Base-by-base conservation (phyloP, 2,329 filamentous ascomycete genomes). In the Drechslerella dactyloides region DNA sequence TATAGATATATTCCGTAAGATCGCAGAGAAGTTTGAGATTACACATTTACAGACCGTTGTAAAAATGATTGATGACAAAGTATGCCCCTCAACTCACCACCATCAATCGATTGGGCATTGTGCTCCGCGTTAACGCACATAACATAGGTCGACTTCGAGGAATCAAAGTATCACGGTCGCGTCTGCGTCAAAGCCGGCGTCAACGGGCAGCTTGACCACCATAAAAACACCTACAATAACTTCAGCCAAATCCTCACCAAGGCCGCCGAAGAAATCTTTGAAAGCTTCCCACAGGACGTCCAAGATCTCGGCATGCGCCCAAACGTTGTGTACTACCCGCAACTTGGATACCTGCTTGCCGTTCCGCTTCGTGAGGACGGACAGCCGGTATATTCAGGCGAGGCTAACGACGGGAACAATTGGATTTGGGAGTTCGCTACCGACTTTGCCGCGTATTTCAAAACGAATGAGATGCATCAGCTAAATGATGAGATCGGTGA, bases 251-350 rank as follows among this genome's bases (percentile, higher is more conserved):
- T 97, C 11, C 83, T 99, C 13, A 87, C 85, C 1, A 80, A 86
- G 59, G 86, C 91, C 1, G 87, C 88, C 3, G 81, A 83, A 17
- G 84, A 86, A n/a, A 82, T 96, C 64, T 85, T 85, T 0, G 79
- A 80, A 13, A 82, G 83, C 0, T 81, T 19, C 89, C 92, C 0
- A 82, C 84, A 69, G 84, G 84, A 82, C 82, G 83, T 17, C 78
- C 79, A 24, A 78, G 80, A 30, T 82, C 11, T 54, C 7, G 55
- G 85, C 69, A 80, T 88, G 13, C 82, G 84, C 17, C 79, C 89
- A 35, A 93, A 93, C 61, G 96, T 96, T 73, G 89, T 94, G 17
- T 96, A 94, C 78, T 89, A 96, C 73, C 93, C 93, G 0, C 92
- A 96, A 76, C 85, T 97, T 40, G 94, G 94, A 0, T 99, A 97